Evolutionary conservation across 2,329 filamentous ascomycete genomes (phyloP).

Genomic region (Blastomyces parvus): DNA sequence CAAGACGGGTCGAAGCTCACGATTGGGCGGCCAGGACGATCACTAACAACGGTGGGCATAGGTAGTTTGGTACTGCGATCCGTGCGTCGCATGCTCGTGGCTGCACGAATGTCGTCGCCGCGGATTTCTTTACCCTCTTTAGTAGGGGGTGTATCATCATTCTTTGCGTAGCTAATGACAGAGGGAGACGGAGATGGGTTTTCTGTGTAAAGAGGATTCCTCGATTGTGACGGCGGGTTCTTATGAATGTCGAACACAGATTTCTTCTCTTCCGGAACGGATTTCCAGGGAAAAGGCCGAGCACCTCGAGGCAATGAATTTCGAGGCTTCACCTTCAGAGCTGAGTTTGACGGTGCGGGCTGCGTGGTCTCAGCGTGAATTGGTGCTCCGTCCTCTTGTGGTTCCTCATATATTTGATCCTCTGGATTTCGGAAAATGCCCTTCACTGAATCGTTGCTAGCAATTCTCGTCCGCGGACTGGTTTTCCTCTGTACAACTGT

Average conservation of each 20-base stretch:
- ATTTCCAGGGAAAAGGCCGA: conserved; percentile 36
- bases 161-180: conserved; percentile 19
- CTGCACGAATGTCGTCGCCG: conserved; percentile 76
- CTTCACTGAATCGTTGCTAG: conserved; percentile 34
- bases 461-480: conserved; percentile 23
- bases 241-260: conserved; percentile 64
- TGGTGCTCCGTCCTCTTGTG: conserved; percentile 42
- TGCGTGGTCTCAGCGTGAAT: conserved; percentile 21
- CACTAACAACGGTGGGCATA: conserved; percentile 81
- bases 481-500: conserved; percentile 13
- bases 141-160: conserved; percentile 44
- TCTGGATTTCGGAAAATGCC: conserved; percentile 50
- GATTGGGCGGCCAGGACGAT: conserved; percentile 82
- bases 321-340: conserved; percentile 50
- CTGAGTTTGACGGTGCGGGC: conserved; percentile 30
- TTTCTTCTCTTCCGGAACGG: conserved; percentile 37
- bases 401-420: conserved; percentile 75
- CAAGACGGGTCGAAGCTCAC: conserved; percentile 90
- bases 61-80: conserved; percentile 81
- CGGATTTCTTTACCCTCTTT: conserved; percentile 78
- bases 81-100: conserved; percentile 78
- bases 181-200: conserved; percentile 44
- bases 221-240: conserved; percentile 73
- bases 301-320: conserved; percentile 49
- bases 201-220: conserved; percentile 67